Evolutionary conservation across 2,329 filamentous ascomycete species (phyloP).

Genomic region (Xylaria sp.): DNA sequence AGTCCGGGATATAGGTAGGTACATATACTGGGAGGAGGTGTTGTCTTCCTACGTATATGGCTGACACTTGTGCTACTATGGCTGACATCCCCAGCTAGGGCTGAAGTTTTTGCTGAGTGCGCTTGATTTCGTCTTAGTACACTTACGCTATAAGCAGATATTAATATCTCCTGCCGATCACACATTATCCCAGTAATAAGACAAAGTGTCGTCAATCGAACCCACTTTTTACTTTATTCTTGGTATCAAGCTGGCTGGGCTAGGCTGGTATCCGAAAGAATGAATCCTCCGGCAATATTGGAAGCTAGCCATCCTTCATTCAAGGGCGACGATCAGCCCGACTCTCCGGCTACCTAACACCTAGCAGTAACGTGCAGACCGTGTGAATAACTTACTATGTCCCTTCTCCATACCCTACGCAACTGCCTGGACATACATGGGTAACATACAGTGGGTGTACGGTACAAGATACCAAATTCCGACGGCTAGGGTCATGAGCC

Average conservation of each 20-base stretch:
- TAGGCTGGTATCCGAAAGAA: slow-evolving; percentile 15
- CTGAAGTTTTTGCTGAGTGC: slow-evolving; percentile 19
- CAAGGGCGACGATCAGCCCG: slow-evolving; percentile 20
- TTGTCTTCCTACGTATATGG: background rate
- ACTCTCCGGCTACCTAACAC: slow-evolving; percentile 7
- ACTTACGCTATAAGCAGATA: slow-evolving; percentile 1
- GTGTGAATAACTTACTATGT: slow-evolving; percentile 12
- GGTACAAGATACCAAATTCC: background rate
- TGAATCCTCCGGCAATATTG: slow-evolving; percentile 26
- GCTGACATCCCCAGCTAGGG: slow-evolving; percentile 2
- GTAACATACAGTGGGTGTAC: background rate
- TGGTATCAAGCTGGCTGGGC: slow-evolving; percentile 6
- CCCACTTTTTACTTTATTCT: slow-evolving; percentile 12
- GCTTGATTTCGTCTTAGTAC: slow-evolving; percentile 10
- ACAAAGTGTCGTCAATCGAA: slow-evolving; percentile 1
- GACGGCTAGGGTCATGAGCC: background rate
- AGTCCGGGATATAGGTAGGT: background rate
- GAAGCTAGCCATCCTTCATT: slow-evolving; percentile 11
- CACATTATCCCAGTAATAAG: slow-evolving; percentile 18
- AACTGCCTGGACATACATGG: background rate
- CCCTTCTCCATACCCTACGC: background rate
- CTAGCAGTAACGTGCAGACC: background rate
- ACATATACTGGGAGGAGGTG: too few species aligned
- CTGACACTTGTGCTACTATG: slow-evolving; percentile 1
- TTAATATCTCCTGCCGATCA: slow-evolving; percentile 26